These are phyloP conservation scores for Spongospora subterranea DNA, from an alignment of 208 protist genomes.

Conservation along the genomic window DNA sequence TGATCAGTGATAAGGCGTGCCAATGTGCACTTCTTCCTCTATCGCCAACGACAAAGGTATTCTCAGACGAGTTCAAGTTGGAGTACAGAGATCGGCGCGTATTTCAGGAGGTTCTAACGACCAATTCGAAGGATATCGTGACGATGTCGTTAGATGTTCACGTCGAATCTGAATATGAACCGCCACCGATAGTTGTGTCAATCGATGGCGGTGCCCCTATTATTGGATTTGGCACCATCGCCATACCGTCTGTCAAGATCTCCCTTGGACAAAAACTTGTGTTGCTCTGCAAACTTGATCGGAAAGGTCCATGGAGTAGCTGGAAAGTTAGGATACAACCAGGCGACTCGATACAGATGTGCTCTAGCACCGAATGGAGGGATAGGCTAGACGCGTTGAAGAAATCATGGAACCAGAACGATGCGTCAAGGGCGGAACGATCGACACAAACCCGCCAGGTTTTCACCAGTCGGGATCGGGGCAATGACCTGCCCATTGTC, in stretches of 20 bases:
- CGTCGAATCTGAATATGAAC: background rate
- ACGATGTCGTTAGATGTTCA: background rate
- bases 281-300: background rate
- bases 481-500: background rate
- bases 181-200: background rate
- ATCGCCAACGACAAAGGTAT: background rate
- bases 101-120: background rate
- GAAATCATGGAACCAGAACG: background rate
- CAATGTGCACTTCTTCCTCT: background rate
- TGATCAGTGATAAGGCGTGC: background rate
- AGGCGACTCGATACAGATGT: background rate
- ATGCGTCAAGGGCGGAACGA: background rate
- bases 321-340: background rate
- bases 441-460: background rate
- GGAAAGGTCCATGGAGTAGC: background rate
- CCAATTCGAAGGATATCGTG: background rate
- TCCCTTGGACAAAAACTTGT: constrained; percentile 34
- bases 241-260: background rate
- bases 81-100: constrained; percentile 13
- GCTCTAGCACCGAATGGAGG: constrained; percentile 3
- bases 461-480: background rate
- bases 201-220: background rate
- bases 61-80: background rate
- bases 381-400: constrained; percentile 43
- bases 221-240: background rate